A percentile compares a stretch with the other conserved stretches of the same genome.
phyloP scores from a whole-genome alignment of 768 basidiomycete genomes.

The Tylopilus subfusipes region DNA sequence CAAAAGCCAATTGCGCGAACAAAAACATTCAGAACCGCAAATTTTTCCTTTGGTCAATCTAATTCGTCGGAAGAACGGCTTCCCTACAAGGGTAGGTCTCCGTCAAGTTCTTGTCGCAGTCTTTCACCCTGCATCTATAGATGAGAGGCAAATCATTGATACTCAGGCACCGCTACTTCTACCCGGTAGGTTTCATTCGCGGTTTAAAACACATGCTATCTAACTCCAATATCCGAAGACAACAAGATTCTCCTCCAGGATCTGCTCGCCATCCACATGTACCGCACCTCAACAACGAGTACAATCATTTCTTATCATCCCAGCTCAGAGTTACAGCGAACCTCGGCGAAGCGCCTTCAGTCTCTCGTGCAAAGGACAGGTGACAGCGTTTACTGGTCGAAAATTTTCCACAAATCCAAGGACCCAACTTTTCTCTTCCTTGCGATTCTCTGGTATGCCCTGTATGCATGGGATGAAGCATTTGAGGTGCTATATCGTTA shows the following conservation, averaged over 20 bases:
- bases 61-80: neutral
- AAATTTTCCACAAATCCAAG: constrained; percentile 25
- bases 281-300: constrained; percentile 31
- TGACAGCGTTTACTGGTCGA: constrained; percentile 34
- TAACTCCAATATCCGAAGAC: constrained; percentile 10
- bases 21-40: constrained; percentile 13
- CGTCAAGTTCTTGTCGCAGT: neutral
- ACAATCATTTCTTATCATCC: constrained; percentile 34
- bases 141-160: constrained; percentile 39
- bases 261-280: constrained; percentile 53
- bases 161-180: constrained; percentile 48
- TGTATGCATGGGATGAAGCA: constrained; percentile 63
- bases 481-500: constrained; percentile 50
- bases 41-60: neutral
- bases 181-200: constrained; percentile 24
- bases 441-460: constrained; percentile 53
- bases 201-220: neutral
- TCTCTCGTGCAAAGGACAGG: constrained; percentile 29
- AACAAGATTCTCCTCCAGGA: constrained; percentile 35
- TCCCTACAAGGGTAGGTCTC: constrained; percentile 18
- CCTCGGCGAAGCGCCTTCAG: constrained; percentile 30
- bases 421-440: constrained; percentile 58
- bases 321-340: constrained; percentile 15
- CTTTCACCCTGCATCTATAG: constrained; percentile 7
- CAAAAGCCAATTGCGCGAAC: constrained; percentile 20